phyloP scores from a whole-genome alignment of 345 rosid species.

The Brassica nigra region DNA sequence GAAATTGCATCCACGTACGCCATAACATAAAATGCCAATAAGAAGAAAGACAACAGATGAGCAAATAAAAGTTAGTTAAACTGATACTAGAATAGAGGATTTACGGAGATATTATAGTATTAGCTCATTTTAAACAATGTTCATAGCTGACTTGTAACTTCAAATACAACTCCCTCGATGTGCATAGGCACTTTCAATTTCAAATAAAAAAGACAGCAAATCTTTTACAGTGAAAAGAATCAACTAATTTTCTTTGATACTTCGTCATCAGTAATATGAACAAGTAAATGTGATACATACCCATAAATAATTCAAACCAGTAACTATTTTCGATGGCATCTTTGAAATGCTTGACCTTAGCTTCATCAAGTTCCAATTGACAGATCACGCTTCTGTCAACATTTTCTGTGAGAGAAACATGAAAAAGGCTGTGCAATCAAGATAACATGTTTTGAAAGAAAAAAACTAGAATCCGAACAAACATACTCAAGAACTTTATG shows the following conservation, averaged over 20 bases:
- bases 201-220: neutral
- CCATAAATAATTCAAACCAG: constrained; percentile 95
- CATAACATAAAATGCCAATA: constrained; percentile 28
- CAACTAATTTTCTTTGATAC: neutral
- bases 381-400: constrained; percentile 70
- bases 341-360: constrained; percentile 78
- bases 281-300: constrained; percentile 54
- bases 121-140: neutral
- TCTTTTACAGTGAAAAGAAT: neutral
- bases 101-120: neutral
- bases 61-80: neutral
- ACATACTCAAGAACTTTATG: constrained; percentile 79
- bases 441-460: neutral
- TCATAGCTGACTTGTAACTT: neutral
- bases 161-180: neutral
- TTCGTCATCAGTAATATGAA: constrained; percentile 14
- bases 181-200: neutral
- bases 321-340: constrained; percentile 89
- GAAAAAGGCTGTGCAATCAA: neutral
- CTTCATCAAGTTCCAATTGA: constrained; percentile 66
- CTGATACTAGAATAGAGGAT: neutral
- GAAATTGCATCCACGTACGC: constrained; percentile 49
- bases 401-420: constrained; percentile 50
- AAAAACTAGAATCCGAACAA: neutral
- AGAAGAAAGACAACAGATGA: constrained; percentile 30